phyloP scores from a whole-genome alignment of 306 rosid genomes.

The Coriaria nepalensis region DNA sequence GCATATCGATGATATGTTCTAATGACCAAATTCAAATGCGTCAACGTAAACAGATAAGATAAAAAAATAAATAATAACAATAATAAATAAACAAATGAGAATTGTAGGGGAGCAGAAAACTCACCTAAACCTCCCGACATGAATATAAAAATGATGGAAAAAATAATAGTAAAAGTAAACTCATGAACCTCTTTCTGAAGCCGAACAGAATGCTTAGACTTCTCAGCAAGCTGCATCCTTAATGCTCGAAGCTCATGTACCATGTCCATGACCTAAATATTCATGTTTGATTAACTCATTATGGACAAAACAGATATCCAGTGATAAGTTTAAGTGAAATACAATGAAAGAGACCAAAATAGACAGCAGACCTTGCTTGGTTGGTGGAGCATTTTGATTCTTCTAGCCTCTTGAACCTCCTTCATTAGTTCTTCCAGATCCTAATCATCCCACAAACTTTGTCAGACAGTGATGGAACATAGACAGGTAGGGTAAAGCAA shows the following conservation, averaged over 20 bases:
- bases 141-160: not conserved
- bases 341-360: conserved; percentile 7
- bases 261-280: conserved; percentile 87
- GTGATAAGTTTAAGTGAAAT: not conserved
- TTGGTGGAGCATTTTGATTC: conserved; percentile 91
- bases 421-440: conserved; percentile 83
- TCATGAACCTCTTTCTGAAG: conserved; percentile 67
- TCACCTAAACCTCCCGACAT: too few species aligned
- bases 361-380: conserved; percentile 66
- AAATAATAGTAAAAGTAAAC: not conserved
- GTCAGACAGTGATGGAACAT: conserved; percentile 9
- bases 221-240: conserved; percentile 71
- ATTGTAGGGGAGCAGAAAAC: too few species aligned
- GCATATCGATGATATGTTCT: not conserved
- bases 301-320: not conserved
- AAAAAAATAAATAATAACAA: too few species aligned
- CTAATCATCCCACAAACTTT: conserved; percentile 28
- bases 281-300: conserved; percentile 3
- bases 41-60: too few species aligned
- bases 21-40: not conserved
- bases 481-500: not conserved
- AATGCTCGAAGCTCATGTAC: conserved; percentile 83
- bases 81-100: too few species aligned
- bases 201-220: conserved; percentile 59
- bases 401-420: conserved; percentile 94